Percentiles rank a stretch among this genome's conserved stretches.
Evolutionary conservation across 2,329 filamentous ascomycete species (phyloP).

Genomic region (Aureobasidium melanogenum): DNA sequence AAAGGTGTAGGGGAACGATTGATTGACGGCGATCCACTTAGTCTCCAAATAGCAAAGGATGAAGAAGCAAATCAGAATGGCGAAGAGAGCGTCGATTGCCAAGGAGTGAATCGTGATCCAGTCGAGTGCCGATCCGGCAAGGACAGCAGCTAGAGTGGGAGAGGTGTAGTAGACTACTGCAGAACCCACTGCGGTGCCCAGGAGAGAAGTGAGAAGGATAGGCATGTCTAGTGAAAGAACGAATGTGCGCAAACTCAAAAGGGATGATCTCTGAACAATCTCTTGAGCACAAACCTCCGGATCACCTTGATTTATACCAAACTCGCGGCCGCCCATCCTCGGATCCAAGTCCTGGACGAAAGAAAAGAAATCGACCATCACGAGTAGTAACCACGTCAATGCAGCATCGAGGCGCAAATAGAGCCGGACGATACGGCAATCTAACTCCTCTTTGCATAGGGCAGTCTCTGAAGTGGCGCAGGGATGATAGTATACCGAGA

Average conservation of each 20-base stretch:
- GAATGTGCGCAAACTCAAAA: constrained; percentile 3
- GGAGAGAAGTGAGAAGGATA: constrained; percentile 5
- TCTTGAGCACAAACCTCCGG: neutral
- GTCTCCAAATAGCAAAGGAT: constrained; percentile 12
- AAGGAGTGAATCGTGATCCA: constrained; percentile 8
- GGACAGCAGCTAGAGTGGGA: constrained; percentile 1
- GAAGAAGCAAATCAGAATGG: constrained; percentile 10
- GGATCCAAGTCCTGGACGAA: neutral
- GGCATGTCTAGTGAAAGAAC: neutral
- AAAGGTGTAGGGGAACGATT: constrained; percentile 13
- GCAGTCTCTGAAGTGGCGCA: constrained; percentile 1
- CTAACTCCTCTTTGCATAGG: neutral
- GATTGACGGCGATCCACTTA: constrained; percentile 12
- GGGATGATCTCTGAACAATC: neutral
- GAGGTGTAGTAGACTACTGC: constrained; percentile 11
- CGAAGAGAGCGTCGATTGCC: constrained; percentile 11
- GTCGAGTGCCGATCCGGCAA: constrained; percentile 4
- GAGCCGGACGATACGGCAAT: neutral
- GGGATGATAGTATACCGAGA: constrained; percentile 1
- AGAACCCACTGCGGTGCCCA: constrained; percentile 4
- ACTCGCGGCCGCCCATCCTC: neutral
- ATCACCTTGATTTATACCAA: neutral
- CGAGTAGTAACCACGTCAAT: neutral
- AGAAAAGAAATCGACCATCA: neutral
- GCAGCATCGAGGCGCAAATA: neutral